Percentiles rank a stretch among this genome's conserved stretches.
phyloP scores from a whole-genome alignment of 2,329 filamentous ascomycete genomes.

The Cladophialophora psammophila region DNA sequence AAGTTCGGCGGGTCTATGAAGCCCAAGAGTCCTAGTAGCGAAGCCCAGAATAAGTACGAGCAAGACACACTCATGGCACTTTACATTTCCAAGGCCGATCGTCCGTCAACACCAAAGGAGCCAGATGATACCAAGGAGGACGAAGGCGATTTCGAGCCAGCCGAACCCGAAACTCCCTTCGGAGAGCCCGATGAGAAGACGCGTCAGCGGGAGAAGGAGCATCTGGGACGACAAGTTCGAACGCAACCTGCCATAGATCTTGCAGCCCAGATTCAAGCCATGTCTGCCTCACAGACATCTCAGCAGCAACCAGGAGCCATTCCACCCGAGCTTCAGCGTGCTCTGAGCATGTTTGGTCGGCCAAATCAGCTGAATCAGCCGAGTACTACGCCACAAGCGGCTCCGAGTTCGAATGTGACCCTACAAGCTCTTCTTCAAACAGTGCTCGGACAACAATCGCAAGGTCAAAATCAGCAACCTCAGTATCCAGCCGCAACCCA shows the following conservation, averaged over 20 bases:
- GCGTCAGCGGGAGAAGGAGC: conserved; percentile 52
- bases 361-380: conserved; percentile 41
- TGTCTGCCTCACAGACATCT: conserved; percentile 42
- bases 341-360: conserved; percentile 47
- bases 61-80: conserved; percentile 57
- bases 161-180: conserved; percentile 48
- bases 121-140: conserved; percentile 47
- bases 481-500: conserved; percentile 40
- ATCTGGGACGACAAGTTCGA: conserved; percentile 45
- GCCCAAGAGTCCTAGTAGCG: conserved; percentile 51
- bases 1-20: conserved; percentile 52
- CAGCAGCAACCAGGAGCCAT: conserved; percentile 37
- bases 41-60: conserved; percentile 56
- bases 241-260: conserved; percentile 38
- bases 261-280: conserved; percentile 44
- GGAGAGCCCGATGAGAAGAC: conserved; percentile 53
- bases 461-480: conserved; percentile 29
- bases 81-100: conserved; percentile 54
- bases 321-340: conserved; percentile 40
- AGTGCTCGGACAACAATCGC: conserved; percentile 43
- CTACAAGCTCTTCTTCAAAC: conserved; percentile 29
- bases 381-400: conserved; percentile 33
- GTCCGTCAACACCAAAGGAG: conserved; percentile 57
- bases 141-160: conserved; percentile 49
- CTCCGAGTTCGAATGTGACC: conserved; percentile 31